Evolutionary conservation across 768 basidiomycete species (phyloP).

Genomic region (Pleurotus sapidus): DNA sequence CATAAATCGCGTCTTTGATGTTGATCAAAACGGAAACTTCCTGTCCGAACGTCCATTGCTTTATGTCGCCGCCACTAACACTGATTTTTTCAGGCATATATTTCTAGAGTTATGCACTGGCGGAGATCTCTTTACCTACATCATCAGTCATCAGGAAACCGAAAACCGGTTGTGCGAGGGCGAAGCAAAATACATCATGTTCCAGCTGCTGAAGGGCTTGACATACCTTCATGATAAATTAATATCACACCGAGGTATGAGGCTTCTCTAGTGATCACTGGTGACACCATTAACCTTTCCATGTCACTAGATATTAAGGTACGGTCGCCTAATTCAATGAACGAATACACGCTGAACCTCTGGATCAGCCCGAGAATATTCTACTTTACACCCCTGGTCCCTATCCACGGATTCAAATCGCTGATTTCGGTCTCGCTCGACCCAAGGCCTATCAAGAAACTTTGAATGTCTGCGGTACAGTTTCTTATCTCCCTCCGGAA

Average conservation of each 20-base stretch:
- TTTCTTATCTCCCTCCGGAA: conserved; percentile 84
- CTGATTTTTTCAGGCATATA: conserved; percentile 51
- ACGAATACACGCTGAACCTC: too few relatives aligned
- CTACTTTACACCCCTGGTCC: conserved; percentile 75
- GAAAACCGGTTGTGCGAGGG: conserved; percentile 63
- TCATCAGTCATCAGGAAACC: conserved; percentile 54
- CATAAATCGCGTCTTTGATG: conserved; percentile 75
- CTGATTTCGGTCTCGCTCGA: conserved; percentile 85
- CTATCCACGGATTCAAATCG: conserved; percentile 81
- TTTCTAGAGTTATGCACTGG: conserved; percentile 86
- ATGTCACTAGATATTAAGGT: not conserved
- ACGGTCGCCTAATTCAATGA: not conserved
- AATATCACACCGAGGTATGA: conserved; percentile 77
- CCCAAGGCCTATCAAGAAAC: conserved; percentile 79
- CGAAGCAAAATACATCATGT: conserved; percentile 83
- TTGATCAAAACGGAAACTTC: conserved; percentile 59
- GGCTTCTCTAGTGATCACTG: not conserved
- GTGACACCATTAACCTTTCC: too few relatives aligned
- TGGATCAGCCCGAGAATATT: conserved; percentile 80
- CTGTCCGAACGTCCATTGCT: conserved; percentile 34
- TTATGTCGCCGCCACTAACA: conserved; percentile 1
- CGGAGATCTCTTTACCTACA: conserved; percentile 86
- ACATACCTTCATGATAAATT: conserved; percentile 66
- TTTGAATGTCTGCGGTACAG: conserved; percentile 83
- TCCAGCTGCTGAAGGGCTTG: conserved; percentile 70